These are phyloP conservation scores for Saccharomyces paradoxus DNA, from an alignment of 805 yeast genomes.

Conservation along the genomic window DNA sequence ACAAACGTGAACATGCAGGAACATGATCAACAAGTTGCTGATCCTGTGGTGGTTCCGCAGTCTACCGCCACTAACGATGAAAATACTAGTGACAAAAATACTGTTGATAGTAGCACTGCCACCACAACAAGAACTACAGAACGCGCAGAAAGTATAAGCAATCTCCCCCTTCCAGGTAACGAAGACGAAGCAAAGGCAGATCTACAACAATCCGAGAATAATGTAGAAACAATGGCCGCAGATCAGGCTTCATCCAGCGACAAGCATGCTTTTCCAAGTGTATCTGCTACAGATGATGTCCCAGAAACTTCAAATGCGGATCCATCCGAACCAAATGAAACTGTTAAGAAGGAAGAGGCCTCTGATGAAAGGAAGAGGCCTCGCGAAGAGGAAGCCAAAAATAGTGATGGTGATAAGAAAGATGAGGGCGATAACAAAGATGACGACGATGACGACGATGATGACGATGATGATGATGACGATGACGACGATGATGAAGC, in stretches of 20 bases:
- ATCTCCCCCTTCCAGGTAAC: neutral
- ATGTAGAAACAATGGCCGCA: neutral
- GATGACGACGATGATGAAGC: conserved; percentile 46
- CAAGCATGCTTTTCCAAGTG: neutral
- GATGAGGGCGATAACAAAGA: conserved; percentile 34
- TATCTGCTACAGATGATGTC: neutral
- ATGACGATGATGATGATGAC: conserved; percentile 52
- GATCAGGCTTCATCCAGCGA: neutral
- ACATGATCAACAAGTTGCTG: neutral
- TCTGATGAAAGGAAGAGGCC: conserved; percentile 9
- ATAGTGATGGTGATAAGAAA: conserved; percentile 37
- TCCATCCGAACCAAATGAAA: conserved; percentile 2
- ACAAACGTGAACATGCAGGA: neutral
- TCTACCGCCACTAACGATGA: neutral
- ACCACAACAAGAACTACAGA: neutral
- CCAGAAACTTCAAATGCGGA: neutral
- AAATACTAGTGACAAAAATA: neutral
- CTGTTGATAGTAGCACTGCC: neutral
- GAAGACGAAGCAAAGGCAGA: neutral
- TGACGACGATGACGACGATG: conserved; percentile 28
- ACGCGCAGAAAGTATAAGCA: neutral
- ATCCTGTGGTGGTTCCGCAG: neutral
- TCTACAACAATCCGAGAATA: neutral
- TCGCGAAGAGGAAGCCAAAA: conserved; percentile 32
- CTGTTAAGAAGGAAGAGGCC: neutral